Percentiles rank a stretch among this genome's conserved stretches.
Conservation (phyloP, 495 filamentous ascomycete genomes). For the Terfezia boudieri region DNA sequence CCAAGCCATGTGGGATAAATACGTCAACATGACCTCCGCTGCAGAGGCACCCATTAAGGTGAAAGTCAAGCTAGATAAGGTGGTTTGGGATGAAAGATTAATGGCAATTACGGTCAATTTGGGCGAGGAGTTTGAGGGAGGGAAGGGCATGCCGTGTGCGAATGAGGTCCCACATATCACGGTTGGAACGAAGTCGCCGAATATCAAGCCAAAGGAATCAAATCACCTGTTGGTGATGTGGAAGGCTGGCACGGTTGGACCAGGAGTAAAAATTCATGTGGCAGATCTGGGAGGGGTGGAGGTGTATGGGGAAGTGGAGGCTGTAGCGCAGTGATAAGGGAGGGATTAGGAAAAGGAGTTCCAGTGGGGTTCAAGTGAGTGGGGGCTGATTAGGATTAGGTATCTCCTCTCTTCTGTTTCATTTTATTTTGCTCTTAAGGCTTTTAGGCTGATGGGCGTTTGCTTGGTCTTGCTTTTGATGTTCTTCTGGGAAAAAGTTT, state of each 20-base stretch:
- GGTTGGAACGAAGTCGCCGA: slow-evolving; percentile 47
- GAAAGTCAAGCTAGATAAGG: slow-evolving; percentile 30
- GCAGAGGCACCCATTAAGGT: slow-evolving; percentile 25
- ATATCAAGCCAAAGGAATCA: slow-evolving; percentile 79
- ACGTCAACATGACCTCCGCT: slow-evolving; percentile 17
- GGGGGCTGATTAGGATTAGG: too few species aligned
- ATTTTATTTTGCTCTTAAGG: too few species aligned
- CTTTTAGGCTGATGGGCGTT: too few species aligned
- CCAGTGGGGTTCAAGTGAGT: too few species aligned
- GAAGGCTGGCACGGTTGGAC: slow-evolving; percentile 26
- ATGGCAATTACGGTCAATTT: slow-evolving; percentile 77
- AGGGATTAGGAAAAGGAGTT: too few species aligned
- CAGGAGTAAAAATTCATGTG: slow-evolving; percentile 26
- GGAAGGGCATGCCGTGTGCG: slow-evolving; percentile 34
- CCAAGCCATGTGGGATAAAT: slow-evolving; percentile 44
- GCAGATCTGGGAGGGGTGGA: slow-evolving; percentile 23
- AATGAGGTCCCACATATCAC: slow-evolving; percentile 78
- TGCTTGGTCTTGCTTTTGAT: too few species aligned
- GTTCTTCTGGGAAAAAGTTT: too few species aligned
- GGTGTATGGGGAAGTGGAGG: not conserved
- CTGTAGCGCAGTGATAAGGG: too few species aligned
- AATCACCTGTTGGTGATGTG: slow-evolving; percentile 60
- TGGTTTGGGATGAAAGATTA: slow-evolving; percentile 53
- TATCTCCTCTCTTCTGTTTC: too few species aligned
- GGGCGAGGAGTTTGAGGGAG: slow-evolving; percentile 21